phyloP scores from a whole-genome alignment of 371 early-diverging fungal genomes.

The Mortierella sp. region DNA sequence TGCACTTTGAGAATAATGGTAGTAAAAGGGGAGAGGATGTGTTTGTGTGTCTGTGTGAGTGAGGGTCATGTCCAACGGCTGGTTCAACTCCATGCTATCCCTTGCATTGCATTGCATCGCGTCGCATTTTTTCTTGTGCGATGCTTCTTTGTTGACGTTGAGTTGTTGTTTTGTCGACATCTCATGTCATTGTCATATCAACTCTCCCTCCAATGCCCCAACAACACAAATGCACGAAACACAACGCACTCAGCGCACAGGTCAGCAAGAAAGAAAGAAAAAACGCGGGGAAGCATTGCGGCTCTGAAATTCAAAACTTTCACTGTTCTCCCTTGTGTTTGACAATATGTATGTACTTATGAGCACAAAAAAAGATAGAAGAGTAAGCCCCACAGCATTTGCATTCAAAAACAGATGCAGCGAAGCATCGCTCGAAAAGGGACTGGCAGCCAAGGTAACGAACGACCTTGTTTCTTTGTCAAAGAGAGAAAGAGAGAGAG shows the following conservation, averaged over 20 bases:
- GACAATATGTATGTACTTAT: neutral
- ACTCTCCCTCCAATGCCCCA: neutral
- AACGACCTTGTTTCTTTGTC: neutral
- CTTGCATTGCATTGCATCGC: neutral
- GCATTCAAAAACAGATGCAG: neutral
- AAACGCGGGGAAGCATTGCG: neutral
- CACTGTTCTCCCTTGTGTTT: neutral
- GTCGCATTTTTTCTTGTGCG: neutral
- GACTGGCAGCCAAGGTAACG: neutral
- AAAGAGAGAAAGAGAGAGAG: neutral
- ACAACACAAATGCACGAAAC: neutral
- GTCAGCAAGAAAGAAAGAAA: neutral
- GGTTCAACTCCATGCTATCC: neutral
- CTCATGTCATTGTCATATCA: neutral
- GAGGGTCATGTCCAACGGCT: neutral
- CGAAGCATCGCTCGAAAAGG: conserved; percentile 6
- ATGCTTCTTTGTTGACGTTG: neutral
- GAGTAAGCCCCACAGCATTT: neutral
- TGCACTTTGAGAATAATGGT: too few relatives aligned
- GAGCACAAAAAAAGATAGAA: neutral
- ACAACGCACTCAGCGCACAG: neutral
- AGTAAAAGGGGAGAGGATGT: neutral
- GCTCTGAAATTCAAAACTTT: conserved; percentile 1
- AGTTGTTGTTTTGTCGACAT: neutral
- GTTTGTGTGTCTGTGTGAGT: neutral